A percentile compares a stretch with the other conserved stretches of the same genome.
phyloP scores from a whole-genome alignment of 2,329 filamentous ascomycete genomes.

The Zalaria obscura region DNA sequence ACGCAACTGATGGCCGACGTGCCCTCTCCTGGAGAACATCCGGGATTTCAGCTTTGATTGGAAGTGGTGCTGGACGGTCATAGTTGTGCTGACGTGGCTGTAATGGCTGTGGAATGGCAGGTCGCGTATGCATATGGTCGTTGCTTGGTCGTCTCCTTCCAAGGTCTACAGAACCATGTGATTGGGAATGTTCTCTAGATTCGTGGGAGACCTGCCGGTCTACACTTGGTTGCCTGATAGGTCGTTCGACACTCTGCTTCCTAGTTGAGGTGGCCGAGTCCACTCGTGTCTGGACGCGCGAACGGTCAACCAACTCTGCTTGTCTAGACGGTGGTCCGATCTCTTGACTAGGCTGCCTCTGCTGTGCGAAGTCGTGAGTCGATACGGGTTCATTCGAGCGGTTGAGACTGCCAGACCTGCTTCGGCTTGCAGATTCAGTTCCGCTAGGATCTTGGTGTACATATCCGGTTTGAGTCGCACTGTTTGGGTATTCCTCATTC shows the following conservation, averaged over 20 bases:
- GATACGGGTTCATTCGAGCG: slow-evolving; percentile 12
- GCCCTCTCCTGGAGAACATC: no score
- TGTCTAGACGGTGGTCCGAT: slow-evolving; percentile 13
- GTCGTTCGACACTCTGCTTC: slow-evolving; percentile 16
- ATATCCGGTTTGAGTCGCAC: slow-evolving; percentile 8
- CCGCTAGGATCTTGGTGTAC: slow-evolving; percentile 14
- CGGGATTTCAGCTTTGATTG: background rate
- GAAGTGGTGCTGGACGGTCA: slow-evolving; percentile 25
- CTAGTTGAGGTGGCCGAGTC: slow-evolving; percentile 16
- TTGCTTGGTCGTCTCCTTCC: slow-evolving; percentile 9
- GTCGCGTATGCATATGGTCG: slow-evolving; percentile 10
- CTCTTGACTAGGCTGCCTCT: slow-evolving; percentile 11
- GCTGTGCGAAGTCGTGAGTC: slow-evolving; percentile 19
- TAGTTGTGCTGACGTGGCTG: slow-evolving; percentile 22
- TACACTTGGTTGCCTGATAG: slow-evolving; percentile 12
- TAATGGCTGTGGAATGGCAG: slow-evolving; percentile 15
- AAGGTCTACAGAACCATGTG: background rate
- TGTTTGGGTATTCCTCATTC: slow-evolving; percentile 15
- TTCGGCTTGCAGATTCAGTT: slow-evolving; percentile 11
- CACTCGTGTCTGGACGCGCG: slow-evolving; percentile 12
- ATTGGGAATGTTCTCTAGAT: background rate
- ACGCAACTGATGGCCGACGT: slow-evolving; percentile 35
- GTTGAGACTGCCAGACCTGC: slow-evolving; percentile 16
- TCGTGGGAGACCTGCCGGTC: slow-evolving; percentile 3
- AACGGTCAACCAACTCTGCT: slow-evolving; percentile 10